Conservation (phyloP, 345 rosid species). For the Reutealis trisperma region DNA sequence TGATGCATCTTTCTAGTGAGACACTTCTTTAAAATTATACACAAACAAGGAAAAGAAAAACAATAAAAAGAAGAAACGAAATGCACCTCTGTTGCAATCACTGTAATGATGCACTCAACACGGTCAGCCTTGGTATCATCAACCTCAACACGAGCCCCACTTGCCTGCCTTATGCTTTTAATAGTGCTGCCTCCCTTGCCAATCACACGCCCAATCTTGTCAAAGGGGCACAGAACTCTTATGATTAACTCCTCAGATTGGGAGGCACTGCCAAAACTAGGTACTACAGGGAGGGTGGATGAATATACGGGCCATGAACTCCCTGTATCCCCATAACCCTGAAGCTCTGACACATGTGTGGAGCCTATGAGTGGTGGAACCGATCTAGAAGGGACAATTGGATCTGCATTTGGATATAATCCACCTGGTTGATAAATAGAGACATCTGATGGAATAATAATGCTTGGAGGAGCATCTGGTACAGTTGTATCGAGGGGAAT, state of each 20-base stretch:
- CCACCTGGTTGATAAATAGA: constrained; percentile 73
- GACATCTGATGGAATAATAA: constrained; percentile 85
- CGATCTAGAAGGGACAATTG: constrained; percentile 55
- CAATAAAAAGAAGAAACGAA: not conserved
- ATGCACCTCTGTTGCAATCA: constrained; percentile 69
- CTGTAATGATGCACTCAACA: constrained; percentile 68
- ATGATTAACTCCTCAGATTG: constrained; percentile 65
- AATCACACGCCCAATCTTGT: constrained; percentile 94
- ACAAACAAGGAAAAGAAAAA: not conserved
- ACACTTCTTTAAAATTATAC: not conserved
- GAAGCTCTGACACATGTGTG: constrained; percentile 60
- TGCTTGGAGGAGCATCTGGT: constrained; percentile 67
- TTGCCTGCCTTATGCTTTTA: constrained; percentile 85
- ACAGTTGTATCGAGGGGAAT: constrained; percentile 75
- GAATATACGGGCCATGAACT: constrained; percentile 73
- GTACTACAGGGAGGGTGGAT: constrained; percentile 64
- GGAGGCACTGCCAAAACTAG: constrained; percentile 55
- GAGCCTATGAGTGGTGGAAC: constrained; percentile 67
- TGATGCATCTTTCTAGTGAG: not conserved
- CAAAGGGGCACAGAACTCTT: constrained; percentile 68
- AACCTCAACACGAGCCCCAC: constrained; percentile 84
- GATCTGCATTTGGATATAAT: constrained; percentile 66
- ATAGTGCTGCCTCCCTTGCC: constrained; percentile 93
- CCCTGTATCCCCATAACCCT: constrained; percentile 64
- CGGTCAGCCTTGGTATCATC: constrained; percentile 70